A percentile compares a stretch with the other conserved stretches of the same genome.
phyloP scores from a whole-genome alignment of 2,329 filamentous ascomycete genomes.

The Cercospora sp. region DNA sequence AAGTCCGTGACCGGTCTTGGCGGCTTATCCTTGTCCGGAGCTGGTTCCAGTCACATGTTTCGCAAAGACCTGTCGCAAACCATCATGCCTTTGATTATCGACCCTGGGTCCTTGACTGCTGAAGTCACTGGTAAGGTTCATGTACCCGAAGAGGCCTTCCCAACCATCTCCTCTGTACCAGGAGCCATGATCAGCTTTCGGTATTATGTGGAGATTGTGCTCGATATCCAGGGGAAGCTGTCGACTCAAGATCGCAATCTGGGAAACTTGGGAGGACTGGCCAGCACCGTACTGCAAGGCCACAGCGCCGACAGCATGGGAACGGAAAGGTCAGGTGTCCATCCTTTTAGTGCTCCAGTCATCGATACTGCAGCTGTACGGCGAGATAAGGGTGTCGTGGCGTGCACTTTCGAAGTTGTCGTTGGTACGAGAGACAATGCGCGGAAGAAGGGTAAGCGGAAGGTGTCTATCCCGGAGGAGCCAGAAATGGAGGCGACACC shows the following conservation, averaged over 20 bases:
- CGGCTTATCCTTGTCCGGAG: slow-evolving; percentile 81
- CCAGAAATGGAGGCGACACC: background rate
- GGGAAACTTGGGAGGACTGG: slow-evolving; percentile 30
- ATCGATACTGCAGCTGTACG: slow-evolving; percentile 84
- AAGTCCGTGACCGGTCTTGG: slow-evolving; percentile 83
- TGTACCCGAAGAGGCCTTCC: slow-evolving; percentile 86
- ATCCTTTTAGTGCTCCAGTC: slow-evolving; percentile 57
- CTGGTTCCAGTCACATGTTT: slow-evolving; percentile 86
- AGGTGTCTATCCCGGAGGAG: slow-evolving; percentile 33
- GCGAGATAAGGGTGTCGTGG: slow-evolving; percentile 88
- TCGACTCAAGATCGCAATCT: slow-evolving; percentile 64
- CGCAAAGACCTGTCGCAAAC: slow-evolving; percentile 91
- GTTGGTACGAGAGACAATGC: slow-evolving; percentile 81
- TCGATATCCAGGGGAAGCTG: slow-evolving; percentile 87
- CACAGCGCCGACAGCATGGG: slow-evolving; percentile 10
- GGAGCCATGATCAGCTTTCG: slow-evolving; percentile 94
- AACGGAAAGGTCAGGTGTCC: slow-evolving; percentile 18
- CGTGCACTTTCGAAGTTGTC: slow-evolving; percentile 79
- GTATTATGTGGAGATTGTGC: slow-evolving; percentile 88
- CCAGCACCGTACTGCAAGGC: slow-evolving; percentile 26
- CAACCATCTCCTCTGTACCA: slow-evolving; percentile 85
- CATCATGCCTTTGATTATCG: slow-evolving; percentile 83
- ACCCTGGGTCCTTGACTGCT: slow-evolving; percentile 74
- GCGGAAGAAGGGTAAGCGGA: slow-evolving; percentile 49
- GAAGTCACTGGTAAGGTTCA: slow-evolving; percentile 80